Base-by-base conservation (phyloP, 768 basidiomycete species). In the Boletellus sp. region DNA sequence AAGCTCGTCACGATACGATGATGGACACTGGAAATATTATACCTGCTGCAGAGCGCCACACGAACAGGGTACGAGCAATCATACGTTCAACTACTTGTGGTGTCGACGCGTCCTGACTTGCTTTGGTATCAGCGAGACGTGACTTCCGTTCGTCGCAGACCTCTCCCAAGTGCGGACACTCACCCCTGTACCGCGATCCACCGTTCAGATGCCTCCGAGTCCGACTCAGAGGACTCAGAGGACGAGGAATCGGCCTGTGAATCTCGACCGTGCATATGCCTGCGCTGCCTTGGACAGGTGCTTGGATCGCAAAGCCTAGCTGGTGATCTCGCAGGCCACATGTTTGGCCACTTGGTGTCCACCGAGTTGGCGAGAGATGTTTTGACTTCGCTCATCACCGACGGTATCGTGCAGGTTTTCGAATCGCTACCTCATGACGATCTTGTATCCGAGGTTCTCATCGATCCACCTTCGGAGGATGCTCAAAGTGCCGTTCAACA, bases 261-360 rank as follows among this genome's bases (percentile, higher is more conserved):
- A 39, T 32, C 17, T 43, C 31, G 15, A 26, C n/a, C 24, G 23
- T 45, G 44, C 22, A 45, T 35, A 17, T 45, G 34, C 17, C n/a
- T 12, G 23, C 16, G 24, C 34, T 36, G 44, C 22, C 44, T 45
- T 11, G 15, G 33, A 26, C 23, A n/a, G 9, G 10, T 36, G 34
- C 44, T 45, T 3, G 33, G 20, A 16, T 35, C 34, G 16, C 33
- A 32, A 16, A 36, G 15, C 22, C 44, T 45, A 34, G 34, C 22
- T 12, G n/a, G 22, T 6, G 45, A 46, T 38, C 45, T 46, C 11
- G 35, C 26, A 8, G 36, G 20, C 34, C 31, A 45, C 13, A 40
- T 51, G 44, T 51, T 51, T 45, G 28, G 44, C 8, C 37, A 33
- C 22, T 19, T 45, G 42, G 37, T 50, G 15, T 45, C 50, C 6